Conservation (phyloP, 2,329 filamentous ascomycete genomes). For the Fusarium goolgardi region DNA sequence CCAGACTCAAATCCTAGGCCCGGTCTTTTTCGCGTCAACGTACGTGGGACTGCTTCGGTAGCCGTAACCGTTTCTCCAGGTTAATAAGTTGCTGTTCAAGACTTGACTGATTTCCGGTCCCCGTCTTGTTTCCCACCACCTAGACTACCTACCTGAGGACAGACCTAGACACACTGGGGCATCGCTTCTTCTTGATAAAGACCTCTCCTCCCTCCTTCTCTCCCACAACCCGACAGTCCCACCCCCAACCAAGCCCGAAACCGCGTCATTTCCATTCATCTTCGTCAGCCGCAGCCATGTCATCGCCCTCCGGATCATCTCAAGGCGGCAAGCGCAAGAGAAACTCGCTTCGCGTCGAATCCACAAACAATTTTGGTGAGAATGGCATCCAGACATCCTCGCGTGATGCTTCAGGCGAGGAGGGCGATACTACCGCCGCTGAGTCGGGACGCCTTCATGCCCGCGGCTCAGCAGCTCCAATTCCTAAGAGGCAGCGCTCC, state of each 20-base stretch:
- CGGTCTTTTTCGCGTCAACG: slow-evolving; percentile 41
- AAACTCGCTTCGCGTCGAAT: slow-evolving; percentile 63
- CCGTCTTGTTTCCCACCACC: slow-evolving; percentile 18
- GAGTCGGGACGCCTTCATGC: slow-evolving; percentile 70
- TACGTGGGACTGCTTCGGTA: slow-evolving; percentile 42
- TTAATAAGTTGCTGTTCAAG: slow-evolving; percentile 13
- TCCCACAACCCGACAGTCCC: slow-evolving; percentile 31
- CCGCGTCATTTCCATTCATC: slow-evolving; percentile 30
- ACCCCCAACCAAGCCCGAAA: slow-evolving; percentile 22
- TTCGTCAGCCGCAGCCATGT: slow-evolving; percentile 37
- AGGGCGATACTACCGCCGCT: slow-evolving; percentile 78
- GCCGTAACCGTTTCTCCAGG: slow-evolving; percentile 39
- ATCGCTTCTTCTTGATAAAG: slow-evolving; percentile 7
- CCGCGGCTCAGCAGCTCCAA: slow-evolving; percentile 67
- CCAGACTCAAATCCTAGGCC: slow-evolving; percentile 32
- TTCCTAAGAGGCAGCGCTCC: slow-evolving; percentile 83
- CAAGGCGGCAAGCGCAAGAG: slow-evolving; percentile 84
- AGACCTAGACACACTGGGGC: slow-evolving; percentile 13
- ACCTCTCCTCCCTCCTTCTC: slow-evolving; percentile 16
- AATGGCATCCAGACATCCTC: slow-evolving; percentile 76
- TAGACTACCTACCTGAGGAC: slow-evolving; percentile 16
- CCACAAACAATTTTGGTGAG: slow-evolving; percentile 59
- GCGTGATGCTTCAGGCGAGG: slow-evolving; percentile 84
- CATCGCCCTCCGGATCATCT: slow-evolving; percentile 61
- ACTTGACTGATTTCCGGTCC: slow-evolving; percentile 18